Evolutionary conservation across 192 early-diverging fungal genomes (phyloP).

Genomic region (Spizellomyces sp.): DNA sequence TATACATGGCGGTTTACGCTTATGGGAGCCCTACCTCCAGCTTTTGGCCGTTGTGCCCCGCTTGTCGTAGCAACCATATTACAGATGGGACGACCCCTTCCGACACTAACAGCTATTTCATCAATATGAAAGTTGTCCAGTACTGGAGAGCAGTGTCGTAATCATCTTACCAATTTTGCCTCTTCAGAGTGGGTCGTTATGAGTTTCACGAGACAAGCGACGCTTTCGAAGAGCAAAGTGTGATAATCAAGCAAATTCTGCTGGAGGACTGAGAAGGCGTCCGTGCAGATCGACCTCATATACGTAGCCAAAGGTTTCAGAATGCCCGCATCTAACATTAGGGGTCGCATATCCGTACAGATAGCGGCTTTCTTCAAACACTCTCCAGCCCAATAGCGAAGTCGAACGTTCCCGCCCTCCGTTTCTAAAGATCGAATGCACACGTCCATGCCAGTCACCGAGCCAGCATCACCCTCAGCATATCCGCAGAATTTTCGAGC

Average conservation of each 20-base stretch:
- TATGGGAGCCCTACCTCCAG: no score
- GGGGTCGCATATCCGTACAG: slow-evolving; percentile 1
- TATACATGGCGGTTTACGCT: background rate
- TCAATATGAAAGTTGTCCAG: background rate
- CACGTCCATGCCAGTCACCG: background rate
- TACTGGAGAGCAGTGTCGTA: no score
- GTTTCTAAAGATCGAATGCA: background rate
- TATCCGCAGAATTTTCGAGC: slow-evolving; percentile 2
- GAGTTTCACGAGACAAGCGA: background rate
- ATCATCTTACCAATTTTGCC: slow-evolving; percentile 8
- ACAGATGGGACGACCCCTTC: background rate
- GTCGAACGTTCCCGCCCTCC: background rate
- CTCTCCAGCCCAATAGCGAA: slow-evolving; percentile 11
- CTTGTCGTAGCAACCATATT: background rate
- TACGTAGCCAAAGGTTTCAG: background rate
- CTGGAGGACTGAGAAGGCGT: background rate
- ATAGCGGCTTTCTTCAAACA: background rate
- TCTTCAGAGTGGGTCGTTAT: slow-evolving; percentile 17
- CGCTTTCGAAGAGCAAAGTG: background rate
- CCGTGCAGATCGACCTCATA: background rate
- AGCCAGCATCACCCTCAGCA: background rate
- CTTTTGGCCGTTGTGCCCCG: no score
- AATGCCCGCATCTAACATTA: slow-evolving; percentile 4
- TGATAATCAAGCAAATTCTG: no score
- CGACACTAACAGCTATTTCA: background rate